A percentile compares a stretch with the other conserved stretches of the same genome.
phyloP scores from a whole-genome alignment of 2,329 filamentous ascomycete genomes.

The Aspergillus sp. region DNA sequence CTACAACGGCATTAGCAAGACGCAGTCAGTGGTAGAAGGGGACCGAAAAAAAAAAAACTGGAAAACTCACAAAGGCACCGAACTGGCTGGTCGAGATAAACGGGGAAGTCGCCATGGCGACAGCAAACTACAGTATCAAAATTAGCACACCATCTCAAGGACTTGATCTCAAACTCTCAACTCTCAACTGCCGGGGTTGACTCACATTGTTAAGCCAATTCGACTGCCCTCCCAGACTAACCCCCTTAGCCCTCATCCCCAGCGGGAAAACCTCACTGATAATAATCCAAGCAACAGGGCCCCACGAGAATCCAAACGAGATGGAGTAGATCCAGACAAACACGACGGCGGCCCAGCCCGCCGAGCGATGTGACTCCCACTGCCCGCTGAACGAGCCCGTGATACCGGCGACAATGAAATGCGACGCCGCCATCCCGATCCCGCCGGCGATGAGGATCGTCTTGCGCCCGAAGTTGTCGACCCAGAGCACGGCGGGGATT shows the following conservation, averaged over 20 bases:
- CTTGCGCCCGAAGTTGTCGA: slow-evolving; percentile 43
- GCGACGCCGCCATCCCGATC: slow-evolving; percentile 68
- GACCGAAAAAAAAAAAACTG: no score
- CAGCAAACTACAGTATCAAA: no score
- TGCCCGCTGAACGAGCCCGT: background rate
- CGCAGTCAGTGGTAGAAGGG: no score
- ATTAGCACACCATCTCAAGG: no score
- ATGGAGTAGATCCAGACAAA: slow-evolving; percentile 69
- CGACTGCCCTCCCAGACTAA: slow-evolving; percentile 12
- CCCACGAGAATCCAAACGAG: slow-evolving; percentile 71
- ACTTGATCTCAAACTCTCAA: no score
- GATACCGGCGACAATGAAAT: slow-evolving; percentile 71
- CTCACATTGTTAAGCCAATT: no score
- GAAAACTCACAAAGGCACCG: no score
- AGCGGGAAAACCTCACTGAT: slow-evolving; percentile 73
- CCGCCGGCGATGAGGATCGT: slow-evolving; percentile 52
- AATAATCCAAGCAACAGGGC: slow-evolving; percentile 70
- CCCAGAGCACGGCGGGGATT: slow-evolving; percentile 42
- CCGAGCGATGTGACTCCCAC: slow-evolving; percentile 58
- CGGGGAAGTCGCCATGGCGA: no score
- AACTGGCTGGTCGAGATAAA: no score
- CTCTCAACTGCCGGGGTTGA: no score
- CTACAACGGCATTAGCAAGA: no score
- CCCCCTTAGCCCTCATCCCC: slow-evolving; percentile 62
- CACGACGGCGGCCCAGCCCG: slow-evolving; percentile 67